phyloP scores from a whole-genome alignment of 768 basidiomycete species.

The Chiua virens region DNA sequence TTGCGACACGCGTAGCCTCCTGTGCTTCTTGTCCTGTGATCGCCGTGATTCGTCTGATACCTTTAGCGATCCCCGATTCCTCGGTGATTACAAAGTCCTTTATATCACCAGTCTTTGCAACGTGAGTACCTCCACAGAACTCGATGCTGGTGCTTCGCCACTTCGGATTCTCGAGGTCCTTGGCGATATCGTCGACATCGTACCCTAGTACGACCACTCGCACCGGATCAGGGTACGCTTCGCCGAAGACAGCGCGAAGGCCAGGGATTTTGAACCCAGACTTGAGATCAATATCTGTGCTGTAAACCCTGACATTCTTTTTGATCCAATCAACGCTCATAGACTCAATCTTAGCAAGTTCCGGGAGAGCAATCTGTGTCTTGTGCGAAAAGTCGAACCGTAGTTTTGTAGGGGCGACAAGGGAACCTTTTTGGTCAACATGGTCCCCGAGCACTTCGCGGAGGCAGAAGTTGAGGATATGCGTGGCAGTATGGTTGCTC shows the following conservation, averaged over 20 bases:
- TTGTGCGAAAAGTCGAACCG: conserved; percentile 99
- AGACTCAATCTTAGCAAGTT: conserved; percentile 79
- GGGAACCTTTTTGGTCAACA: conserved; percentile 96
- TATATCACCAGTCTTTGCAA: conserved; percentile 95
- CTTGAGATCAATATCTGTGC: conserved; percentile 79
- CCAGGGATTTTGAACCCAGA: conserved; percentile 89
- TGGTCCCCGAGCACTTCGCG: conserved; percentile 96
- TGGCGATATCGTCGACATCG: conserved; percentile 80
- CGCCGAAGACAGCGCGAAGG: conserved; percentile 94
- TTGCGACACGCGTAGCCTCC: conserved; percentile 70
- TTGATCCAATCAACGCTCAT: conserved; percentile 90
- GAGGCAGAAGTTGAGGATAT: conserved; percentile 92
- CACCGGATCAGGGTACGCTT: conserved; percentile 97
- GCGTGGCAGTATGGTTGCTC: conserved; percentile 98
- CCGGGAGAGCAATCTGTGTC: conserved; percentile 71
- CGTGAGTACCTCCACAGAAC: conserved; percentile 99
- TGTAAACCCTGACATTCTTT: conserved; percentile 84
- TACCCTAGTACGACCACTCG: conserved; percentile 91
- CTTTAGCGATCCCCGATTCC: conserved; percentile 97
- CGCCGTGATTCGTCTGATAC: conserved; percentile 91
- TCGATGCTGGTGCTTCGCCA: conserved; percentile 93
- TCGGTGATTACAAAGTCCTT: conserved; percentile 94
- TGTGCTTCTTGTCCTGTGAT: conserved; percentile 94
- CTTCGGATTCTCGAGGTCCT: conserved; percentile 84
- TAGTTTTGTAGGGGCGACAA: conserved; percentile 93